Conservation (phyloP, 495 filamentous ascomycete genomes). For the Penicillium fimorum region DNA sequence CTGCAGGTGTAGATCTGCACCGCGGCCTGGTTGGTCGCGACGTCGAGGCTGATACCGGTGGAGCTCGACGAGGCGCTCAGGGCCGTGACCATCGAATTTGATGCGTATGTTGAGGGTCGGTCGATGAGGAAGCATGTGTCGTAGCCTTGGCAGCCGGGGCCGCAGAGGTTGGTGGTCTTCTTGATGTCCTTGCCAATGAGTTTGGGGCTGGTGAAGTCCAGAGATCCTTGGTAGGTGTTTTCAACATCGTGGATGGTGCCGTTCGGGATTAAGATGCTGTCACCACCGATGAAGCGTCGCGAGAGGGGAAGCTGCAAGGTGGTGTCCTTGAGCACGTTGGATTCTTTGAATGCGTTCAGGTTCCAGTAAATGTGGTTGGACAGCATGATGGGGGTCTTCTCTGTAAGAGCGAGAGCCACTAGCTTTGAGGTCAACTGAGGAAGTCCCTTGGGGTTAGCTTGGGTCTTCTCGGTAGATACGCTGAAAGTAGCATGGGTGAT, state of each 20-base stretch:
- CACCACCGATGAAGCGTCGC: conserved; percentile 65
- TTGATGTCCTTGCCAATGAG: conserved; percentile 67
- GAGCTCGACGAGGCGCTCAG: conserved; percentile 55
- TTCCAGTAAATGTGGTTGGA: conserved; percentile 87
- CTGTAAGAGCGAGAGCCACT: conserved; percentile 68
- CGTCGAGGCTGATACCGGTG: conserved; percentile 69
- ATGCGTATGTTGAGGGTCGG: conserved; percentile 60
- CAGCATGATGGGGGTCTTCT: conserved; percentile 81
- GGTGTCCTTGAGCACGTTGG: conserved; percentile 67
- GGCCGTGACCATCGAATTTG: conserved; percentile 60
- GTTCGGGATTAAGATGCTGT: conserved; percentile 75
- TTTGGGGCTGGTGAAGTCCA: conserved; percentile 79
- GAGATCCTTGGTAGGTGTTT: conserved; percentile 56
- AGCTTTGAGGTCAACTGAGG: conserved; percentile 49
- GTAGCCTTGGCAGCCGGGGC: conserved; percentile 72
- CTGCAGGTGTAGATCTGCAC: conserved; percentile 78
- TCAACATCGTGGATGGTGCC: conserved; percentile 66
- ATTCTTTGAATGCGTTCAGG: conserved; percentile 73
- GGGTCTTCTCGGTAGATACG: conserved; percentile 37
- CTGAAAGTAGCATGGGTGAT: conserved; percentile 76
- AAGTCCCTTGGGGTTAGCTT: conserved; percentile 41
- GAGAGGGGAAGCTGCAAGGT: conserved; percentile 70
- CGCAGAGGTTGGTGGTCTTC: conserved; percentile 62
- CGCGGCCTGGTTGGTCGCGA: conserved; percentile 72
- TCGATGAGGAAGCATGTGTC: conserved; percentile 74